These are phyloP conservation scores for Penicillium sp. DNA, from an alignment of 2,329 filamentous ascomycete species.

Conservation along the genomic window DNA sequence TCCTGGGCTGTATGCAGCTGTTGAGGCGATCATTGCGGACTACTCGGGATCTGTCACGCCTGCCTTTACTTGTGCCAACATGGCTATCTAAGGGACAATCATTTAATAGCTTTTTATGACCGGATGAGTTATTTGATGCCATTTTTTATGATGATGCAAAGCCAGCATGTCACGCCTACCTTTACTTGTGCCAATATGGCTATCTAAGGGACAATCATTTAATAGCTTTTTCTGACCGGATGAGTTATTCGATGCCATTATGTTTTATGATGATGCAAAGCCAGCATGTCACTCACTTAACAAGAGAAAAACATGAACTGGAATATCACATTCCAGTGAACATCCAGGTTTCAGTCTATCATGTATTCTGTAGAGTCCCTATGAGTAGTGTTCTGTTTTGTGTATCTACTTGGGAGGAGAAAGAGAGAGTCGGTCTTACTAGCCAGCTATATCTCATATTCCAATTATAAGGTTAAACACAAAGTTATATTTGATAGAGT, in stretches of 20 bases:
- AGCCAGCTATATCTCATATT: too few species aligned
- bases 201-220: conserved; percentile 33
- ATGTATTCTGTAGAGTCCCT: neutral
- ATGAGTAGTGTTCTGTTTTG: neutral
- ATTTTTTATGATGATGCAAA: neutral
- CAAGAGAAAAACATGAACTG: neutral
- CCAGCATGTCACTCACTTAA: neutral
- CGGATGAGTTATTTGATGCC: neutral
- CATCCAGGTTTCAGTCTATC: neutral
- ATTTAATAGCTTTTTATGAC: neutral
- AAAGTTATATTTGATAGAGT: too few species aligned
- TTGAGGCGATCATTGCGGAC: conserved; percentile 53
- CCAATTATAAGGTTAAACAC: too few species aligned
- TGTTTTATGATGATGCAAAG: too few species aligned
- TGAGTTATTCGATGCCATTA: neutral
- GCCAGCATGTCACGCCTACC: conserved; percentile 39
- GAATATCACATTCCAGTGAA: neutral
- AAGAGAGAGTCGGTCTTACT: too few species aligned
- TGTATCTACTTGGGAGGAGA: too few species aligned
- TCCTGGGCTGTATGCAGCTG: conserved; percentile 53
- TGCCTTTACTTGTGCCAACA: conserved; percentile 51
- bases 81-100: conserved; percentile 41
- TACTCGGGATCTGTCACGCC: conserved; percentile 46
- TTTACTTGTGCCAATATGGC: conserved; percentile 52
- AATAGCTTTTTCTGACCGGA: neutral